Evolutionary conservation across 495 filamentous ascomycete species (phyloP).

Genomic region (Talaromyces adpressus): DNA sequence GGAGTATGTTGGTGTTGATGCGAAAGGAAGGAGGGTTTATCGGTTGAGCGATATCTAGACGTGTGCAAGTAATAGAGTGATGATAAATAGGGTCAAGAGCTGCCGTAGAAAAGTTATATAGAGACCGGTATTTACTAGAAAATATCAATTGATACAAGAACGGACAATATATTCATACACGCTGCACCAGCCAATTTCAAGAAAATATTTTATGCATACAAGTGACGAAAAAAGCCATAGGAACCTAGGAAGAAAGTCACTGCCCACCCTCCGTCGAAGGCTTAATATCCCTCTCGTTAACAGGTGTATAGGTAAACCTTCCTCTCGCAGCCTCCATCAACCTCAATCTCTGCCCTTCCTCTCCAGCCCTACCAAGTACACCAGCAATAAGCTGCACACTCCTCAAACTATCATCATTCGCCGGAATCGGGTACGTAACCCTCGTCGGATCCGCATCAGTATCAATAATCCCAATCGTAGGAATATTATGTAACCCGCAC

Average conservation of each 20-base stretch:
- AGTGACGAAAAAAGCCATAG: constrained; percentile 10
- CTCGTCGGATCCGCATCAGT: constrained; percentile 88
- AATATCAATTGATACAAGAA: not conserved
- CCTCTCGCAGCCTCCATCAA: constrained; percentile 53
- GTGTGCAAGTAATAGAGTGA: not conserved
- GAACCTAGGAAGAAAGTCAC: constrained; percentile 14
- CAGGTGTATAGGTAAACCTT: constrained; percentile 48
- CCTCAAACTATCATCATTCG: constrained; percentile 92
- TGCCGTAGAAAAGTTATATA: not conserved
- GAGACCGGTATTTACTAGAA: not conserved
- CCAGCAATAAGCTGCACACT: constrained; percentile 75
- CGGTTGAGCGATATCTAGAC: not conserved
- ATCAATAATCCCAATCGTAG: constrained; percentile 92
- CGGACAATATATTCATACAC: constrained; percentile 15
- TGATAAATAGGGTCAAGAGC: not conserved
- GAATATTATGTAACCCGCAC: constrained; percentile 78
- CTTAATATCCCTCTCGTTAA: constrained; percentile 22
- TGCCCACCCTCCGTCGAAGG: constrained; percentile 13
- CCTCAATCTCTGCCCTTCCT: constrained; percentile 64
- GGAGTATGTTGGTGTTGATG: constrained; percentile 24
- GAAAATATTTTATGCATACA: not conserved
- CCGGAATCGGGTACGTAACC: constrained; percentile 94
- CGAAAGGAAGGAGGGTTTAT: constrained; percentile 28
- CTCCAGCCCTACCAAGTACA: constrained; percentile 75
- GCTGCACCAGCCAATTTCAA: constrained; percentile 13